Evolutionary conservation across 495 filamentous ascomycete species (phyloP).

Genomic region (Chaetomium tenue): DNA sequence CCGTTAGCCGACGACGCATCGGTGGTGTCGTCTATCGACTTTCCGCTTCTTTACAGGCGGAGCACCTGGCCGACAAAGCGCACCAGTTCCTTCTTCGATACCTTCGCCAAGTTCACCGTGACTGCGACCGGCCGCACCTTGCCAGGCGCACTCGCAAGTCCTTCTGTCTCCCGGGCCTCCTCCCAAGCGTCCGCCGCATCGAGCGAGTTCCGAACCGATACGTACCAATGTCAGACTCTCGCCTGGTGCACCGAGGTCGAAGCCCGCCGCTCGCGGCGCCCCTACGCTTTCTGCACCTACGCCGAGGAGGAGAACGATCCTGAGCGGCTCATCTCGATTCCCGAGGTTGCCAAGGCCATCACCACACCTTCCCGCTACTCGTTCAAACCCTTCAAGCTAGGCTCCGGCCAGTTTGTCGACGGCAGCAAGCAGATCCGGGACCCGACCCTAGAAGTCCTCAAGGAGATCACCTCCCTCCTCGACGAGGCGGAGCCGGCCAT

Average conservation of each 20-base stretch:
- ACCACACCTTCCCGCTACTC: slow-evolving; percentile 32
- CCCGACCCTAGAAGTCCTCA: slow-evolving; percentile 34
- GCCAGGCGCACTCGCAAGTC: neutral
- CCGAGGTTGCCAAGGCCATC: slow-evolving; percentile 39
- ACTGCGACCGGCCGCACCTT: slow-evolving; percentile 17
- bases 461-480: slow-evolving; percentile 32
- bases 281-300: slow-evolving; percentile 39
- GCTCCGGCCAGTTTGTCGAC: slow-evolving; percentile 37
- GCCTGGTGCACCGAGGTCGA: slow-evolving; percentile 39
- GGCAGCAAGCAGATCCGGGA: slow-evolving; percentile 39
- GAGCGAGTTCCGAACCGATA: slow-evolving; percentile 30
- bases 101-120: slow-evolving; percentile 33
- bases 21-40: slow-evolving; percentile 23
- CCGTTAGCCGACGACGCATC: slow-evolving; percentile 28
- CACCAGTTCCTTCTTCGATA: slow-evolving; percentile 36
- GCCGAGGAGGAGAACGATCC: slow-evolving; percentile 30
- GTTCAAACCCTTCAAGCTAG: slow-evolving; percentile 39
- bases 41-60: slow-evolving; percentile 30
- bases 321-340: slow-evolving; percentile 30
- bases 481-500: slow-evolving; percentile 27
- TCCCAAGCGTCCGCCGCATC: slow-evolving; percentile 21
- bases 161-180: slow-evolving; percentile 6
- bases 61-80: slow-evolving; percentile 35
- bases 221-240: slow-evolving; percentile 35
- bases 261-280: slow-evolving; percentile 23